Base-by-base conservation (phyloP, 2,329 filamentous ascomycete species). In the Talaromyces sp. region DNA sequence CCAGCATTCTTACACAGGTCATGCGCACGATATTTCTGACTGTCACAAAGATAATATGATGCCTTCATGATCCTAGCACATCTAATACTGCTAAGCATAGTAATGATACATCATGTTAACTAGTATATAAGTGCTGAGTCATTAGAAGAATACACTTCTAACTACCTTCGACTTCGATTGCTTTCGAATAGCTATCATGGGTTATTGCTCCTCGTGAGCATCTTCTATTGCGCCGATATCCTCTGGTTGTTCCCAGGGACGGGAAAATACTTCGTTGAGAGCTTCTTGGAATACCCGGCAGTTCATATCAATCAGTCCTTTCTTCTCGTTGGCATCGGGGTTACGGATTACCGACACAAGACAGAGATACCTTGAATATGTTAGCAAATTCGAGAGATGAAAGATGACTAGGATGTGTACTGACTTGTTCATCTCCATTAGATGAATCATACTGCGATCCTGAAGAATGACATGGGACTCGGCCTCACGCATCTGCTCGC, bases 391-490 rank as follows among this genome's bases (percentile, higher is more conserved):
- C 5, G 22, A 50, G 13, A 37, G 35, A 37, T 22, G 9, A 54
- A 14, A 6, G 37, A 43, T 3, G 6, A 4, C 16, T 19, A 16
- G 14, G 41, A 54, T 14, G 41, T 11, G 24, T n/a, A 48, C 63
- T 4, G 75, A 88, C 87, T 87, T 86, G 73, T 88, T 88, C 76
- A 89, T 87, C 74, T 89, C 87, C 69, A 86, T 82, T 48, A 88
- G 74, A 68, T 89, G 88, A n/a, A 89, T 82, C 86, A 77, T 87
- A 73, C 76, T 86, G 76, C 71, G 85, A 78, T 85, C 83, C 71
- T 88, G 85, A 73, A 88, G 81, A 1, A 84, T 85, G 56, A 89
- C 86, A 66, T 87, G 79, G 67, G 86, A 88, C 73, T 89, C 87
- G 1, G 85, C 85, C 67, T 86, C 84, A 59, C 82, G 82, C 56